Percentiles rank a stretch among this genome's conserved stretches.
Conservation (phyloP, 2,329 filamentous ascomycete genomes). For the Dactylonectria estremocensis region DNA sequence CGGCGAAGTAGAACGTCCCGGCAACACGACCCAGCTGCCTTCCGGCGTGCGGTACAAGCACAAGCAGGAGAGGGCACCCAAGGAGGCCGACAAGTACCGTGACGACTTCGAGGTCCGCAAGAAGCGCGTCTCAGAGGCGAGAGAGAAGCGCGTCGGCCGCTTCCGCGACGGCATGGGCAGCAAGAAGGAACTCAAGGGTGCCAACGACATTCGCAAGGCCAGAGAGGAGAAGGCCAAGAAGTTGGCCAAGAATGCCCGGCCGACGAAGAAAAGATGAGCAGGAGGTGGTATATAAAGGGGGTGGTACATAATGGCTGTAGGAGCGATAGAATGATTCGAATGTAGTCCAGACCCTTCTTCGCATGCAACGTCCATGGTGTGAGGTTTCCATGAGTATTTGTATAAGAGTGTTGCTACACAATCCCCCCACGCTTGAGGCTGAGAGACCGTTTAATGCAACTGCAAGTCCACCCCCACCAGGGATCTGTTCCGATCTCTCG, state of each 20-base stretch:
- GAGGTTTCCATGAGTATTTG: not conserved
- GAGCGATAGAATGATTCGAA: constrained; percentile 1
- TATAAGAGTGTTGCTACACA: too few species aligned
- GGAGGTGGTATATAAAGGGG: not conserved
- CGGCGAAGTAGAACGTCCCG: constrained; percentile 81
- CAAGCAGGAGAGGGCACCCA: constrained; percentile 89
- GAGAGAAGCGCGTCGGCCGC: constrained; percentile 84
- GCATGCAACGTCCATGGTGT: not conserved
- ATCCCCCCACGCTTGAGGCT: constrained; percentile 33
- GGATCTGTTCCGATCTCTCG: constrained; percentile 18
- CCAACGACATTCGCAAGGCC: constrained; percentile 88
- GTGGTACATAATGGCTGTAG: constrained; percentile 6
- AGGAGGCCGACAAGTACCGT: constrained; percentile 91
- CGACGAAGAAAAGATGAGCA: constrained; percentile 70
- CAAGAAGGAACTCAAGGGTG: constrained; percentile 83
- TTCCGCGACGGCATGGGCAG: constrained; percentile 82
- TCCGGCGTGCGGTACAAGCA: constrained; percentile 79
- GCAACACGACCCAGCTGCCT: constrained; percentile 46
- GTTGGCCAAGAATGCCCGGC: constrained; percentile 90
- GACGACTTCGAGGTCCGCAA: constrained; percentile 93
- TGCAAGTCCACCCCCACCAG: not conserved
- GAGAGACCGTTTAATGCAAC: constrained; percentile 12
- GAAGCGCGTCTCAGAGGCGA: constrained; percentile 89
- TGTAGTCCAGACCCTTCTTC: not conserved
- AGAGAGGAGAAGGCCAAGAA: constrained; percentile 83